Evolutionary conservation across 2,329 filamentous ascomycete genomes (phyloP).

Genomic region (Penicillium sp.): DNA sequence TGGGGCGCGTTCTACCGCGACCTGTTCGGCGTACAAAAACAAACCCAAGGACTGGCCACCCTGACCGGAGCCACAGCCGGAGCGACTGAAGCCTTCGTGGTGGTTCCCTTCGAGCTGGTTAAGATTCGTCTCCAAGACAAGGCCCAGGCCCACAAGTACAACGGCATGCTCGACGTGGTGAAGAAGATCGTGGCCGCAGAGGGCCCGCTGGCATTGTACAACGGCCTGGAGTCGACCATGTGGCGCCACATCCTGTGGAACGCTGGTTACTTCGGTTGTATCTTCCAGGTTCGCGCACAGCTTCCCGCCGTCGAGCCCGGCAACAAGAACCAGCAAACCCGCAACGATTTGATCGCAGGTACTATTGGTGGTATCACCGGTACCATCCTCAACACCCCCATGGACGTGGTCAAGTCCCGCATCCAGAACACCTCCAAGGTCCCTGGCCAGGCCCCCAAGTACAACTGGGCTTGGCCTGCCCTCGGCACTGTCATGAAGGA

Average conservation of each 20-base stretch:
- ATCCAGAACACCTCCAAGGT: conserved; percentile 93
- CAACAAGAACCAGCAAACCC: conserved; percentile 75
- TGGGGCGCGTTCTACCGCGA: conserved; percentile 95
- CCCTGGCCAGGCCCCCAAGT: conserved; percentile 80
- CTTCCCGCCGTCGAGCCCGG: conserved; percentile 69
- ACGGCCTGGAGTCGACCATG: conserved; percentile 92
- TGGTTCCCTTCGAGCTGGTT: conserved; percentile 96
- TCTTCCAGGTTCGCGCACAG: conserved; percentile 89
- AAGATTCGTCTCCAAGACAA: conserved; percentile 98
- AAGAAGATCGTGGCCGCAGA: conserved; percentile 74
- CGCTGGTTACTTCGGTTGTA: conserved; percentile 94
- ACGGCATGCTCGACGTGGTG: conserved; percentile 54
- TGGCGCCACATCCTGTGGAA: conserved; percentile 97
- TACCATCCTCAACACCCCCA: conserved; percentile 89
- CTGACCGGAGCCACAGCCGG: conserved; percentile 93
- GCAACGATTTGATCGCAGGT: conserved; percentile 85
- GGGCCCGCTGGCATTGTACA: conserved; percentile 85
- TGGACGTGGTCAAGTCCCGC: conserved; percentile 96
- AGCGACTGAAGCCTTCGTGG: conserved; percentile 93
- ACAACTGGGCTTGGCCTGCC: conserved; percentile 96
- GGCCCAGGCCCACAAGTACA: conserved; percentile 76
- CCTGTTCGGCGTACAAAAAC: conserved; percentile 77
- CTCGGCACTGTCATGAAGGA: conserved; percentile 85
- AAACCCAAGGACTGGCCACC: conserved; percentile 87
- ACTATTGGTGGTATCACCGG: conserved; percentile 84